Conservation (phyloP, 2,329 filamentous ascomycete genomes). For the Sclerotinia minor region DNA sequence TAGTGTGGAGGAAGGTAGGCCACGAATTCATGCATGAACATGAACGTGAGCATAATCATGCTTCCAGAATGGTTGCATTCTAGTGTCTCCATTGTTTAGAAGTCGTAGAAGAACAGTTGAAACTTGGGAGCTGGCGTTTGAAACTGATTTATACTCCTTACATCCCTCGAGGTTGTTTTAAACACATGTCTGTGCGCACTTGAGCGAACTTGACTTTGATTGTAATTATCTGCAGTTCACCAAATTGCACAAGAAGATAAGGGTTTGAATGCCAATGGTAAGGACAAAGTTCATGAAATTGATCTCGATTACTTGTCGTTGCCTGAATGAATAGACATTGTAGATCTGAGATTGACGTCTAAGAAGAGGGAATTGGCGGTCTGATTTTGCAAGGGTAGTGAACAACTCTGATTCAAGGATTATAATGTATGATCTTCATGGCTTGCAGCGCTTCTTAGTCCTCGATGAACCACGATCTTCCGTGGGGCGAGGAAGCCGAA, state of each 20-base stretch:
- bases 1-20: constrained; percentile 38
- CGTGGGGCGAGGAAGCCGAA: constrained; percentile 31
- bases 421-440: constrained; percentile 40
- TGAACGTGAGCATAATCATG: constrained; percentile 35
- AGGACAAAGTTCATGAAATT: constrained; percentile 2
- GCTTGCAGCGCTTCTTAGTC: constrained; percentile 39
- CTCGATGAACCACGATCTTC: constrained; percentile 42
- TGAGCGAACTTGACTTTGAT: constrained; percentile 32
- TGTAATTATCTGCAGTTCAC: constrained; percentile 20
- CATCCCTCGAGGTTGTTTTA: constrained; percentile 39
- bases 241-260: background rate
- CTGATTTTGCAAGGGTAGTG: constrained; percentile 36
- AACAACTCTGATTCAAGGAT: constrained; percentile 19
- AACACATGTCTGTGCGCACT: constrained; percentile 40
- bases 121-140: constrained; percentile 38
- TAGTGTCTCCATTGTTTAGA: constrained; percentile 30
- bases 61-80: constrained; percentile 28
- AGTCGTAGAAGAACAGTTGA: constrained; percentile 37
- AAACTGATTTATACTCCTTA: constrained; percentile 42
- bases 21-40: constrained; percentile 44
- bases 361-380: constrained; percentile 41
- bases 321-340: background rate
- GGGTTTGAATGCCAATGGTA: background rate
- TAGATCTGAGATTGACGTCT: constrained; percentile 27
- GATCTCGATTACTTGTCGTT: constrained; percentile 18